Evolutionary conservation across 768 basidiomycete species (phyloP).

Genomic region (Suillus spraguei): DNA sequence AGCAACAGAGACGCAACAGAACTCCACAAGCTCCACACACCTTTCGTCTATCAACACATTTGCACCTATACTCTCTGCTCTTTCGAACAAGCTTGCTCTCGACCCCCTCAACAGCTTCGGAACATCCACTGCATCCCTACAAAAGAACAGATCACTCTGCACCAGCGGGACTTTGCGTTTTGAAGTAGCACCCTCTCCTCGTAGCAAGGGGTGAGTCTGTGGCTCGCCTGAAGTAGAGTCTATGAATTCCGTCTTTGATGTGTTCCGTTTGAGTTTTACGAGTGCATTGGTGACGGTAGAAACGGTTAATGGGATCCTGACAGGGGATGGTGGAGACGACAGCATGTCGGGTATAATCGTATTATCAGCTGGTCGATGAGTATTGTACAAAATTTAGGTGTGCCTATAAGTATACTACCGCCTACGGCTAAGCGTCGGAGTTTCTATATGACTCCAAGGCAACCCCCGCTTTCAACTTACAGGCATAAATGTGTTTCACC

Average conservation of each 20-base stretch:
- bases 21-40: conserved; percentile 43
- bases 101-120: conserved; percentile 57
- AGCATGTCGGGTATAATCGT: conserved; percentile 18
- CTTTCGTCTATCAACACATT: conserved; percentile 70
- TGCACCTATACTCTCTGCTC: conserved; percentile 50
- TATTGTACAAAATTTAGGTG: not conserved
- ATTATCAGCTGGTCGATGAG: not conserved
- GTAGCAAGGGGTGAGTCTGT: conserved; percentile 38
- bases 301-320: conserved; percentile 25
- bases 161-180: conserved; percentile 34
- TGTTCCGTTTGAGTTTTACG: conserved; percentile 50
- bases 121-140: conserved; percentile 64
- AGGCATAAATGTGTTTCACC: conserved; percentile 1
- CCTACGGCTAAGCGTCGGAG: conserved; percentile 4
- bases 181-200: conserved; percentile 28
- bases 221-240: conserved; percentile 41
- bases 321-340: conserved; percentile 26
- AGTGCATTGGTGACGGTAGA: conserved; percentile 54
- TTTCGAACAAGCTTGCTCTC: conserved; percentile 51
- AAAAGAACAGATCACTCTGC: conserved; percentile 52
- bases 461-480: not conserved
- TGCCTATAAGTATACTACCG: conserved; percentile 1
- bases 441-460: conserved; percentile 4
- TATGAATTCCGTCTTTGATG: conserved; percentile 30
- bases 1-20: conserved; percentile 10